These are phyloP conservation scores for Sugiyamaella paludigena DNA, from an alignment of 1,139 yeast genomes.

Conservation along the genomic window DNA sequence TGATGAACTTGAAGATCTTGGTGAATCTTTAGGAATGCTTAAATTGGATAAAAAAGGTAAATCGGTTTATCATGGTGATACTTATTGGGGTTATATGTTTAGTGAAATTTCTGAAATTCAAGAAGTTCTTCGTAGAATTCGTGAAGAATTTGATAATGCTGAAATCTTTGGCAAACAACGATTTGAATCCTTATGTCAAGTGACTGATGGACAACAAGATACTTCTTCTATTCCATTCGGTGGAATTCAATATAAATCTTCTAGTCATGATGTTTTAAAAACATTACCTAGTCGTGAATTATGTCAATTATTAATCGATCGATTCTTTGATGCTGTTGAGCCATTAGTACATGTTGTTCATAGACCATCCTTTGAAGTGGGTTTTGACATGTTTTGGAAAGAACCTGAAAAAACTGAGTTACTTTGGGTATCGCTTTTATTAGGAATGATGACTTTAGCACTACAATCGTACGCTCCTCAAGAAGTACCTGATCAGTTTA, in stretches of 20 bases:
- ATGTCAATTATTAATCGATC: conserved; percentile 32
- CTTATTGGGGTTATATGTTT: conserved; percentile 38
- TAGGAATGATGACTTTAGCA: conserved; percentile 34
- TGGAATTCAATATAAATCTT: conserved; percentile 16
- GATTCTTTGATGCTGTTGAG: conserved; percentile 33
- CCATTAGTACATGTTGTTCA: conserved; percentile 34
- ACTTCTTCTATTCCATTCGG: conserved; percentile 19
- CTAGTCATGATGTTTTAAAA: conserved; percentile 28
- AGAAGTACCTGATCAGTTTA: conserved; percentile 22
- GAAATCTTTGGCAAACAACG: conserved; percentile 15
- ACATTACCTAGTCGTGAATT: conserved; percentile 29
- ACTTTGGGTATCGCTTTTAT: conserved; percentile 34
- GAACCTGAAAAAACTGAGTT: conserved; percentile 32
- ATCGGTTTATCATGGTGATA: conserved; percentile 38
- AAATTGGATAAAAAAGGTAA: conserved; percentile 37
- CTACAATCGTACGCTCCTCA: conserved; percentile 31
- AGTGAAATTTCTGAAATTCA: conserved; percentile 35
- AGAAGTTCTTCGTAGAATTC: conserved; percentile 19
- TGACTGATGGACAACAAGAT: conserved; percentile 17
- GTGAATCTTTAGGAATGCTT: conserved; percentile 38
- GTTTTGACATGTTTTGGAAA: conserved; percentile 34
- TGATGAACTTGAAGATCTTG: conserved; percentile 25
- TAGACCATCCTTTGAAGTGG: conserved; percentile 31
- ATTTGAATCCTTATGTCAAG: conserved; percentile 16
- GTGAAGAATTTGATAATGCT: conserved; percentile 16